phyloP scores from a whole-genome alignment of 2,329 filamentous ascomycete genomes.

The Claviceps digitariae region DNA sequence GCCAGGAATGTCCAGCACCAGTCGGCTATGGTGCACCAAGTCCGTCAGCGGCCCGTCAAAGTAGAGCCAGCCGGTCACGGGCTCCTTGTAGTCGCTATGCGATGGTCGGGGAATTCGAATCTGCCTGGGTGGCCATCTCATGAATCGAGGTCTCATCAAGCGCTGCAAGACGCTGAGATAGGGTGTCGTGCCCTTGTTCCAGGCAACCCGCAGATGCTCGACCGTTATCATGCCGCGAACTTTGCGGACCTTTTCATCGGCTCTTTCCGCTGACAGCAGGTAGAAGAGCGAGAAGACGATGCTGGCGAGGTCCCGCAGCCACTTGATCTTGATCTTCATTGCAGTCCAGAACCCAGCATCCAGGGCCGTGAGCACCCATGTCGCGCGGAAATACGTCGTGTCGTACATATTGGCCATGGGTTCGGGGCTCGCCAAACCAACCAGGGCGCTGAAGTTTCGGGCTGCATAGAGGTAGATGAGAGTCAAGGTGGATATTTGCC shows the following conservation, averaged over 20 bases:
- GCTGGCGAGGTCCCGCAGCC: slow-evolving; percentile 69
- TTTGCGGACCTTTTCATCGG: slow-evolving; percentile 91
- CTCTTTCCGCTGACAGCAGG: slow-evolving; percentile 79
- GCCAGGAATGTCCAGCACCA: slow-evolving; percentile 83
- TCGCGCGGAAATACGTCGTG: slow-evolving; percentile 83
- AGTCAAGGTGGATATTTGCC: slow-evolving; percentile 79
- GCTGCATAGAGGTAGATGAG: slow-evolving; percentile 84
- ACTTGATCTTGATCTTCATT: slow-evolving; percentile 73
- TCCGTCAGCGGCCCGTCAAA: slow-evolving; percentile 78
- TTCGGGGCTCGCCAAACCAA: slow-evolving; percentile 83
- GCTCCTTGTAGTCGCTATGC: slow-evolving; percentile 70
- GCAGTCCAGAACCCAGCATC: slow-evolving; percentile 98
- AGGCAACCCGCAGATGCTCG: slow-evolving; percentile 81
- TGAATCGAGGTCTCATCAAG: slow-evolving; percentile 65
- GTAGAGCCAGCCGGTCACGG: slow-evolving; percentile 80
- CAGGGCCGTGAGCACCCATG: slow-evolving; percentile 88
- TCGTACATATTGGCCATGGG: slow-evolving; percentile 91
- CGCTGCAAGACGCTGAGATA: slow-evolving; percentile 63
- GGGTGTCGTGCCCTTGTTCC: slow-evolving; percentile 88
- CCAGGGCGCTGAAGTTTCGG: slow-evolving; percentile 85
- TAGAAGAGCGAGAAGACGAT: slow-evolving; percentile 84
- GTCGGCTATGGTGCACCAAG: slow-evolving; percentile 58
- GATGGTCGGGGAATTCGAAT: slow-evolving; percentile 72
- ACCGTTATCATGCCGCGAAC: slow-evolving; percentile 77
- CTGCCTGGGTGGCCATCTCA: slow-evolving; percentile 65